Evolutionary conservation across 192 early-diverging fungal genomes (phyloP).

Genomic region (Coemansia sp.): DNA sequence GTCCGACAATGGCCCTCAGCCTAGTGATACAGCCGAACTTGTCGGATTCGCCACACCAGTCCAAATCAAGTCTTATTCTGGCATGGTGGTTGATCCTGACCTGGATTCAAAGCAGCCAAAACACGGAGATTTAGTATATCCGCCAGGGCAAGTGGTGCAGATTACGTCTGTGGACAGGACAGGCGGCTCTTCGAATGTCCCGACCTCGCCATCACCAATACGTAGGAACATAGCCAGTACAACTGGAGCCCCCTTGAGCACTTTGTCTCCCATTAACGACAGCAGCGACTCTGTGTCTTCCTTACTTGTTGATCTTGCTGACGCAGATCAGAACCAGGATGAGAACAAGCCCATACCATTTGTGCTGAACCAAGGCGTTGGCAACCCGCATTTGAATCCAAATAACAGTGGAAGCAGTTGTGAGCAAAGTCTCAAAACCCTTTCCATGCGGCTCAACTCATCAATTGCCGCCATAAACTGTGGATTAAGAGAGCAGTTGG

Average conservation of each 20-base stretch:
- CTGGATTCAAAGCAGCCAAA: constrained; percentile 5
- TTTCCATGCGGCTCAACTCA: constrained; percentile 35
- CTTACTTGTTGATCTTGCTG: constrained; percentile 21
- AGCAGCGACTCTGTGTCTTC: constrained; percentile 9
- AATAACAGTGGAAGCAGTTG: neutral
- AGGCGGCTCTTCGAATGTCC: constrained; percentile 12
- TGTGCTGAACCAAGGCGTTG: constrained; percentile 19
- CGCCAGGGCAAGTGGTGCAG: constrained; percentile 25
- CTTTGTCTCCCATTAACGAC: neutral
- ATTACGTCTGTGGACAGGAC: constrained; percentile 23
- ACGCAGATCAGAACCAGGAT: constrained; percentile 13
- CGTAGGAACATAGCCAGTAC: constrained; percentile 2
- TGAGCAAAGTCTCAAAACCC: constrained; percentile 18
- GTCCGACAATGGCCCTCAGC: neutral
- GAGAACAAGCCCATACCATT: constrained; percentile 21
- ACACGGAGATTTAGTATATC: neutral
- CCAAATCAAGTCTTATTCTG: constrained; percentile 1
- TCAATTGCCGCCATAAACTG: constrained; percentile 36
- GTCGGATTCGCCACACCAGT: constrained; percentile 8
- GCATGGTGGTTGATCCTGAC: constrained; percentile 20
- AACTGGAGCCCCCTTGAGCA: neutral
- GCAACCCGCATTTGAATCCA: constrained; percentile 8
- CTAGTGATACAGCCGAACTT: neutral
- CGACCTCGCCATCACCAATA: constrained; percentile 29
- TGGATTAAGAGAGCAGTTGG: constrained; percentile 31